Percentiles rank a stretch among this genome's conserved stretches.
Conservation (phyloP, 208 protist genomes). For the Plasmodiophora brassicae region DNA sequence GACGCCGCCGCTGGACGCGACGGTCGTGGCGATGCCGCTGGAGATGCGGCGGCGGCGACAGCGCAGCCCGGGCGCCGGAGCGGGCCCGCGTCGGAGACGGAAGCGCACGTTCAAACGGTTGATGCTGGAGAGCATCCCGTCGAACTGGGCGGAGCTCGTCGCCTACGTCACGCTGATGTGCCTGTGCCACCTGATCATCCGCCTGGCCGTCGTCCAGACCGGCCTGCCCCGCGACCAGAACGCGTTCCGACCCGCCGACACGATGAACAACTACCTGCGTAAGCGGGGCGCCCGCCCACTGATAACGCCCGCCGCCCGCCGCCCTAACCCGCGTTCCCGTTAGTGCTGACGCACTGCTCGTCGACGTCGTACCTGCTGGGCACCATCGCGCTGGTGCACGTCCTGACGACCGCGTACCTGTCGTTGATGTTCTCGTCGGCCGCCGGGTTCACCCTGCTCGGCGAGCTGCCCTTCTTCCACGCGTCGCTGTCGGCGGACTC, state of each 20-base stretch:
- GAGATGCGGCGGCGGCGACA: not conserved
- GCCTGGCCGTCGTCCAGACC: not conserved
- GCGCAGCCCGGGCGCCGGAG: not conserved
- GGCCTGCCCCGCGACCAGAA: constrained; percentile 20
- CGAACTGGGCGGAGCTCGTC: constrained; percentile 11
- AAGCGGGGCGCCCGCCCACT: not conserved
- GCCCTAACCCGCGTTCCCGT: not conserved
- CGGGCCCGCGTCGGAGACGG: too few relatives aligned
- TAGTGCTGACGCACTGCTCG: constrained; percentile 9
- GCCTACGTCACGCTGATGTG: constrained; percentile 30
- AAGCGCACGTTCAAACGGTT: not conserved
- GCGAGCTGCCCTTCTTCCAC: constrained; percentile 4
- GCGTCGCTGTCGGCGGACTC: not conserved
- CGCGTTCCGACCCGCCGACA: constrained; percentile 9
- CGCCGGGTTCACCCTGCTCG: not conserved
- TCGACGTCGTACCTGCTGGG: constrained; percentile 23
- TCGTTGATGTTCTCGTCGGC: not conserved
- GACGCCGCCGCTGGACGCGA: not conserved
- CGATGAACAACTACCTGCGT: constrained; percentile 19
- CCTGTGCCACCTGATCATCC: not conserved
- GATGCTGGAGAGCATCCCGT: constrained; percentile 11
- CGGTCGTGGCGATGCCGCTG: not conserved
- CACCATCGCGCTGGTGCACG: not conserved
- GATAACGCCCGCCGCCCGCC: not conserved
- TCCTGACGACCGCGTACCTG: not conserved